Evolutionary conservation across 148 eudicot genomes (phyloP).

Genomic region (Rhododendron simsii): DNA sequence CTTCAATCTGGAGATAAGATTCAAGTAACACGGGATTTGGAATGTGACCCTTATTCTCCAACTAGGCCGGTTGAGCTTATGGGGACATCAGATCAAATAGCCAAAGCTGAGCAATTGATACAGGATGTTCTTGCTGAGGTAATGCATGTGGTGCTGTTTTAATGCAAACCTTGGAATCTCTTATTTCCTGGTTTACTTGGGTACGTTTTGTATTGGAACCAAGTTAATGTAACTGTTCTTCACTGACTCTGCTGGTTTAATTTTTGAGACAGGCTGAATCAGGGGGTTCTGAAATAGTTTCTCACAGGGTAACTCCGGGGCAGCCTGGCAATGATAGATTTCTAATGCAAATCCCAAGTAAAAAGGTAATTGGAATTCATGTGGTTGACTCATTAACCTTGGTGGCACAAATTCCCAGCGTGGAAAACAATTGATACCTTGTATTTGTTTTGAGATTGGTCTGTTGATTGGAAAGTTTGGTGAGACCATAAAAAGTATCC

Average conservation of each 20-base stretch:
- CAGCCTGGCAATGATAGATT: slow-evolving; percentile 56
- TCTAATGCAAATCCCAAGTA: slow-evolving; percentile 62
- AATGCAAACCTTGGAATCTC: no score
- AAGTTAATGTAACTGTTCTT: neutral
- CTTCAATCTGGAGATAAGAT: no score
- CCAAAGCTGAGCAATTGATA: no score
- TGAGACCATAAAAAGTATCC: slow-evolving; percentile 89
- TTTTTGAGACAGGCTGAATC: slow-evolving; percentile 57
- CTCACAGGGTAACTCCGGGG: slow-evolving; percentile 45
- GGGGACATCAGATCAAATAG: no score
- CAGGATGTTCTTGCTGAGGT: no score
- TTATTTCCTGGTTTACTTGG: no score
- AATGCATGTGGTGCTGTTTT: no score
- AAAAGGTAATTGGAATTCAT: slow-evolving; percentile 47
- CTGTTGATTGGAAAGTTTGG: slow-evolving; percentile 96
- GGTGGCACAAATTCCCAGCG: neutral
- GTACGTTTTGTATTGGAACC: slow-evolving; percentile 15
- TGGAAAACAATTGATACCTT: neutral
- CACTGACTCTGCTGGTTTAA: neutral
- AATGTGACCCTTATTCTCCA: no score
- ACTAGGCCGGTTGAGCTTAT: no score
- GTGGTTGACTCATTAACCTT: neutral
- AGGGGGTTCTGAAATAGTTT: slow-evolving; percentile 71
- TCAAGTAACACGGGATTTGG: no score
- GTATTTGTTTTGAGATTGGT: slow-evolving; percentile 57